Evolutionary conservation across 768 basidiomycete species (phyloP).

Genomic region (Leccinum longicurvipes): DNA sequence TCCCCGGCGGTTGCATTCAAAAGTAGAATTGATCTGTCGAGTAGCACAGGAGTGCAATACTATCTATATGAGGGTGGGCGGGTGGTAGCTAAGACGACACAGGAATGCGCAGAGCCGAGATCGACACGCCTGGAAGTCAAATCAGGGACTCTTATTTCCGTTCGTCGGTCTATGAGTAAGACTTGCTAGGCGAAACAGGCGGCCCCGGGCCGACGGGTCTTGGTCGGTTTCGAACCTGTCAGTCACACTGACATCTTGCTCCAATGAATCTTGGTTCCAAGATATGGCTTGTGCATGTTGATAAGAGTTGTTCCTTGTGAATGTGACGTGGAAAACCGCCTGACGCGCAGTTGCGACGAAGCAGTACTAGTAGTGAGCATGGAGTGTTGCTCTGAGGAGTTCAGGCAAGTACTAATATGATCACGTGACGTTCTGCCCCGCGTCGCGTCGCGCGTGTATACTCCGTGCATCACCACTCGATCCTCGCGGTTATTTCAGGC

Average conservation of each 20-base stretch:
- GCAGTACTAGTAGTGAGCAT: no score
- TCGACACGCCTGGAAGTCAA: neutral
- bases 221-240: neutral
- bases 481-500: neutral
- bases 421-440: no score
- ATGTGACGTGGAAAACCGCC: neutral
- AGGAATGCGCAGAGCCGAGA: neutral
- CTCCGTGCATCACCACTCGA: no score
- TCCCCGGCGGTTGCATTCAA: neutral
- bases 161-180: neutral
- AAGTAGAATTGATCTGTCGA: neutral
- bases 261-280: neutral
- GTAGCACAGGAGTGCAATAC: no score
- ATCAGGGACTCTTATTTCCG: no score
- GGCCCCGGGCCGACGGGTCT: no score
- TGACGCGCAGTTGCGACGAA: no score
- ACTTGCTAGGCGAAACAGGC: neutral
- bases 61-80: no score
- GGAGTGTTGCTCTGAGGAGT: no score
- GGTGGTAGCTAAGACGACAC: neutral
- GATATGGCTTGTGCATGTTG: neutral
- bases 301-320: neutral
- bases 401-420: no score
- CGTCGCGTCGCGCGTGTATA: no score
- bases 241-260: neutral